Evolutionary conservation across 2,329 filamentous ascomycete genomes (phyloP), one percentile per base, ranked within the genome.

Genomic region (Diaporthe vexans): DNA sequence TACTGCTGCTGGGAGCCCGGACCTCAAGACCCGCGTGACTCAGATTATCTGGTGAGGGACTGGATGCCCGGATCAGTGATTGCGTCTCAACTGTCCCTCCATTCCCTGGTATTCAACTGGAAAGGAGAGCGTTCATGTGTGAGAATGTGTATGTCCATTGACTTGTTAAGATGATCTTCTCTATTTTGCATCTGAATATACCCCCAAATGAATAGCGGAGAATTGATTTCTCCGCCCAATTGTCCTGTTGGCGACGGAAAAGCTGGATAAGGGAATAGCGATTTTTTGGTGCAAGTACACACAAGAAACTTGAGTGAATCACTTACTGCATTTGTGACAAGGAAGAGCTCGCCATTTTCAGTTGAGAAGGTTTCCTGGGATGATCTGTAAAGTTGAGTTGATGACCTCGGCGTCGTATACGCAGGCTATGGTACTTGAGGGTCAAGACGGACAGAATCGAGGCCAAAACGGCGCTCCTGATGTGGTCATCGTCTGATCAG

Each of bases 21-120:
- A 91, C 77, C 77, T 83, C 43, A 87, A 88, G 76, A 86, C 84
- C 7, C 84, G 83, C n/a, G 80, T 81, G 54, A 88, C 86, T 19
- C 81, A 79, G 54, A 85, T 91, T 57, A 79, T 72, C 13, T 91
- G 89, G 89, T 90, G 77, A 79, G 10, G 33, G 40, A 6, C 21
- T 24, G 40, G 33, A 24, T 78, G 24, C 21, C 24, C 21, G 17
- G 33, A 51, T 63, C 56, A 24, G 51, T 57, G 51, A 37, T 58
- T n/a, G 6, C 35, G 43, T 51, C 26, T 5, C 9, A 40, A 21
- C 46, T 15, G 2, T 15, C 43, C 21, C 5, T n/a, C 3, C 24
- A 4, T 15, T 21, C 24, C 37, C n/a, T 7, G 46, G 24, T 46
- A 33, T 19, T 15, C 19, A 26, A 33, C 15, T 33, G 26, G 24